These are phyloP conservation scores for Diutina mesorugosa DNA, from an alignment of 1,139 yeast species.

Conservation along the genomic window DNA sequence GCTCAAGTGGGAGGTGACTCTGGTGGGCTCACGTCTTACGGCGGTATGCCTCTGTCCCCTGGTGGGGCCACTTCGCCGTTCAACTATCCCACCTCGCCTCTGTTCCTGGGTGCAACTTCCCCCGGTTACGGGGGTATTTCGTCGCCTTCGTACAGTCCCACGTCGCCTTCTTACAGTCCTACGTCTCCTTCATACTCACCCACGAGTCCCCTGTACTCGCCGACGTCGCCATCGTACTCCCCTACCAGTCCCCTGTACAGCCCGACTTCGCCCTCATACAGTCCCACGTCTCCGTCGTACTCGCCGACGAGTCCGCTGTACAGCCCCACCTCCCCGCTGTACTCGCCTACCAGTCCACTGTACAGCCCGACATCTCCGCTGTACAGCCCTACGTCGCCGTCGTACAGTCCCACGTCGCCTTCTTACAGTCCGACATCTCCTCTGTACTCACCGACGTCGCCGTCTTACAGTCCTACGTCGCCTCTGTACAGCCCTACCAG, in stretches of 20 bases:
- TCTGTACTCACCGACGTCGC: slow-evolving; percentile 7
- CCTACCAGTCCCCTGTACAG: slow-evolving; percentile 68
- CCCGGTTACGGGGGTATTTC: slow-evolving; percentile 54
- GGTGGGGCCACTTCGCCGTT: slow-evolving; percentile 47
- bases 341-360: slow-evolving; percentile 62
- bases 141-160: slow-evolving; percentile 43
- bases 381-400: slow-evolving; percentile 43
- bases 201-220: slow-evolving; percentile 61
- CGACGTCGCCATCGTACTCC: slow-evolving; percentile 58
- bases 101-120: slow-evolving; percentile 24
- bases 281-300: slow-evolving; percentile 59
- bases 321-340: slow-evolving; percentile 52
- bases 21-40: slow-evolving; percentile 90
- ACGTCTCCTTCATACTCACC: slow-evolving; percentile 49
- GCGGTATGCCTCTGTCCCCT: slow-evolving; percentile 43
- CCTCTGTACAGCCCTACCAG: slow-evolving; percentile 3
- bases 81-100: slow-evolving; percentile 41
- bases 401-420: slow-evolving; percentile 15
- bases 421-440: slow-evolving; percentile 7
- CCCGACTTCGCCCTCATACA: slow-evolving; percentile 58
- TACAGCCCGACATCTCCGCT: slow-evolving; percentile 54
- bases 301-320: slow-evolving; percentile 60
- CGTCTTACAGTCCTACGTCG: slow-evolving; percentile 5
- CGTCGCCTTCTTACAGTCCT: slow-evolving; percentile 47
- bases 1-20: slow-evolving; percentile 70